A percentile compares a stretch with the other conserved stretches of the same genome.
These are phyloP conservation scores for Melocanna baccifera DNA, from an alignment of 176 grass and related monocot species.

Conservation along the genomic window DNA sequence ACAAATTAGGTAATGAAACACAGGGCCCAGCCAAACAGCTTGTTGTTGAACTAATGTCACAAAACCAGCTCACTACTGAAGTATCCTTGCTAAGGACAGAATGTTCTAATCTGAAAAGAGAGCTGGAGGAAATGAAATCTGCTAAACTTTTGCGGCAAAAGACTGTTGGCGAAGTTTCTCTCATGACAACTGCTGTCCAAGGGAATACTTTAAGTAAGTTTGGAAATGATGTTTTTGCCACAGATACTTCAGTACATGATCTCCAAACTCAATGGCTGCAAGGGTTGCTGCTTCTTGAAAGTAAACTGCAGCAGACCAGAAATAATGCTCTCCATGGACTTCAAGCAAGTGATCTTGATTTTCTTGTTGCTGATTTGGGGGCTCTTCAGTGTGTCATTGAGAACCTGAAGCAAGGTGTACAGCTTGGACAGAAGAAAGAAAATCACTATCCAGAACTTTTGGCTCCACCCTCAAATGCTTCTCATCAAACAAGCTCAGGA, in stretches of 20 bases:
- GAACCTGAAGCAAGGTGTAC: slow-evolving; percentile 70
- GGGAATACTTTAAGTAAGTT: slow-evolving; percentile 29
- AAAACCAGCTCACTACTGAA: slow-evolving; percentile 69
- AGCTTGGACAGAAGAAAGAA: slow-evolving; percentile 35
- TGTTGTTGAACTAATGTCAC: slow-evolving; percentile 74
- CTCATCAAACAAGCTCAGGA: slow-evolving; percentile 27
- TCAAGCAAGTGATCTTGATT: slow-evolving; percentile 76
- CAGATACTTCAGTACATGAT: slow-evolving; percentile 37
- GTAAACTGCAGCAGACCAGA: slow-evolving; percentile 84
- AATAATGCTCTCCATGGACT: slow-evolving; percentile 76
- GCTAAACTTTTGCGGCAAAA: slow-evolving; percentile 44
- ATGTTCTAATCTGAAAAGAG: slow-evolving; percentile 72
- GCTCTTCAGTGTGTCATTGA: slow-evolving; percentile 65
- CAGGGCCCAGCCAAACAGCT: slow-evolving; percentile 63
- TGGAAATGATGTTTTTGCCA: slow-evolving; percentile 35
- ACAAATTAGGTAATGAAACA: slow-evolving; percentile 76
- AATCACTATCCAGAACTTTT: slow-evolving; percentile 35
- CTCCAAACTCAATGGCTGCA: slow-evolving; percentile 63
- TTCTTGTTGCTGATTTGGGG: slow-evolving; percentile 72
- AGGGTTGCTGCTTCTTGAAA: slow-evolving; percentile 68
- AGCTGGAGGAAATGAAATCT: slow-evolving; percentile 78
- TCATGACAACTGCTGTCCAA: not conserved
- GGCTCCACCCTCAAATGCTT: slow-evolving; percentile 24
- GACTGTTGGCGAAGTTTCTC: slow-evolving; percentile 34
- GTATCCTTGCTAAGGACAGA: slow-evolving; percentile 75